Conservation (phyloP, 805 yeast species). For the Blastobotrys parvus region DNA sequence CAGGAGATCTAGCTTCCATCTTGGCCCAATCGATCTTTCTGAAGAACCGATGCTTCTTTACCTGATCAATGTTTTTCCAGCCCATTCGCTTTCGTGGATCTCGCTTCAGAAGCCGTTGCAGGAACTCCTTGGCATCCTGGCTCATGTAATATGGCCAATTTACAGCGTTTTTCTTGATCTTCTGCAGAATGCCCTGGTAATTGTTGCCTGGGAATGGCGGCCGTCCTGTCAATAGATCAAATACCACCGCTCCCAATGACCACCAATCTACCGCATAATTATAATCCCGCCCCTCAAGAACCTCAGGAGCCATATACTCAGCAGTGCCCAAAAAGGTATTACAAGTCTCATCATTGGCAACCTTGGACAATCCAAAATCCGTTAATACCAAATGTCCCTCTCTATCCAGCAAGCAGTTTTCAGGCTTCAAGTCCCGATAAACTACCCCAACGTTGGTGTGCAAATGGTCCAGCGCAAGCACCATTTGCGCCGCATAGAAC, state of each 20-base stretch:
- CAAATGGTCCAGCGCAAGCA: slow-evolving; percentile 65
- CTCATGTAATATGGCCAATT: slow-evolving; percentile 69
- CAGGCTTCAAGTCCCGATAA: slow-evolving; percentile 84
- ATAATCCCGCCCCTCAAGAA: slow-evolving; percentile 66
- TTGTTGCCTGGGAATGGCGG: slow-evolving; percentile 87
- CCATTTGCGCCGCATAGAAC: slow-evolving; percentile 73
- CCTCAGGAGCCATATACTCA: slow-evolving; percentile 87
- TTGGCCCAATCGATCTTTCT: slow-evolving; percentile 65
- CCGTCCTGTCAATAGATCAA: slow-evolving; percentile 72
- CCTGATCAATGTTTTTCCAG: slow-evolving; percentile 42
- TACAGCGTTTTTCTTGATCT: slow-evolving; percentile 55
- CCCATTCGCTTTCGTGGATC: slow-evolving; percentile 61
- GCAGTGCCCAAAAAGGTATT: slow-evolving; percentile 67
- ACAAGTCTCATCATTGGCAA: slow-evolving; percentile 37
- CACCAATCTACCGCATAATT: slow-evolving; percentile 85
- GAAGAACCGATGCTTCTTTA: slow-evolving; percentile 65
- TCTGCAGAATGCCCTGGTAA: slow-evolving; percentile 66
- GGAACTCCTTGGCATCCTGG: slow-evolving; percentile 69
- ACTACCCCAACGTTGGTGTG: slow-evolving; percentile 69
- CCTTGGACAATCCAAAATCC: slow-evolving; percentile 69
- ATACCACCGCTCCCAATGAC: slow-evolving; percentile 78
- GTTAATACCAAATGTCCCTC: slow-evolving; percentile 77
- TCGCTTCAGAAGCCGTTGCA: slow-evolving; percentile 57
- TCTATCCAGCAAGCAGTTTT: slow-evolving; percentile 70
- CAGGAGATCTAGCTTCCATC: slow-evolving; percentile 41